These are phyloP conservation scores for Monosporascus sp. DNA, from an alignment of 2,329 filamentous ascomycete species.

Conservation along the genomic window DNA sequence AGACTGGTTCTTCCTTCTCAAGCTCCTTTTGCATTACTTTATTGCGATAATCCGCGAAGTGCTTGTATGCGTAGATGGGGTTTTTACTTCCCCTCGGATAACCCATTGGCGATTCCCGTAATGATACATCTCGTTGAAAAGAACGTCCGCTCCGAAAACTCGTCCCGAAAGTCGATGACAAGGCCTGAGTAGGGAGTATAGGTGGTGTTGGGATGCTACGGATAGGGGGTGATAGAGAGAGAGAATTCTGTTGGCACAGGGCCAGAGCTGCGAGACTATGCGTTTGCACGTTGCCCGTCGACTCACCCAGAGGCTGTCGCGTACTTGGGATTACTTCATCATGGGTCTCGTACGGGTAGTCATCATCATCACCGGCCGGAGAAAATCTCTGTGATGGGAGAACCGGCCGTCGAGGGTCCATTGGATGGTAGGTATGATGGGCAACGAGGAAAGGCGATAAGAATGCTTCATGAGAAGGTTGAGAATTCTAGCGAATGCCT, in stretches of 20 bases:
- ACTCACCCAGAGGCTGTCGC: slow-evolving; percentile 46
- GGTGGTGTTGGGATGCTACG: slow-evolving; percentile 36
- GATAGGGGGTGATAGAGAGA: slow-evolving; percentile 38
- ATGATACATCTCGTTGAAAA: slow-evolving; percentile 28
- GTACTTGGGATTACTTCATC: slow-evolving; percentile 33
- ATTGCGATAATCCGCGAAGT: slow-evolving; percentile 62
- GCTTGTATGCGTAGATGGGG: slow-evolving; percentile 56
- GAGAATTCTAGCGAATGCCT: slow-evolving; percentile 30
- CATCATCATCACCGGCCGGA: slow-evolving; percentile 30
- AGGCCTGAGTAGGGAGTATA: slow-evolving; percentile 46
- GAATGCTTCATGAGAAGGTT: slow-evolving; percentile 27
- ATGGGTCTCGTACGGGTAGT: slow-evolving; percentile 42
- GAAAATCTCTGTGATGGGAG: slow-evolving; percentile 49
- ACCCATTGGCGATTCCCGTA: slow-evolving; percentile 28
- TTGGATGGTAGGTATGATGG: slow-evolving; percentile 23
- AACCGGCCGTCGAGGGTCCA: slow-evolving; percentile 41
- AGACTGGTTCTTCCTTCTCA: slow-evolving; percentile 55
- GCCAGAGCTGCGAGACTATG: slow-evolving; percentile 32
- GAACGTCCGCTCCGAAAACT: slow-evolving; percentile 28
- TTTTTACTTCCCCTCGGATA: slow-evolving; percentile 38
- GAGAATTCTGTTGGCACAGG: slow-evolving; percentile 40
- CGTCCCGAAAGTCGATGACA: slow-evolving; percentile 43
- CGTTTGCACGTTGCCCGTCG: slow-evolving; percentile 47
- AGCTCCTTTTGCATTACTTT: slow-evolving; percentile 59
- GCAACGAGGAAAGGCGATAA: slow-evolving; percentile 17